Base-by-base conservation (phyloP, 2,329 filamentous ascomycete genomes). In the Atkinsonella texensis region DNA sequence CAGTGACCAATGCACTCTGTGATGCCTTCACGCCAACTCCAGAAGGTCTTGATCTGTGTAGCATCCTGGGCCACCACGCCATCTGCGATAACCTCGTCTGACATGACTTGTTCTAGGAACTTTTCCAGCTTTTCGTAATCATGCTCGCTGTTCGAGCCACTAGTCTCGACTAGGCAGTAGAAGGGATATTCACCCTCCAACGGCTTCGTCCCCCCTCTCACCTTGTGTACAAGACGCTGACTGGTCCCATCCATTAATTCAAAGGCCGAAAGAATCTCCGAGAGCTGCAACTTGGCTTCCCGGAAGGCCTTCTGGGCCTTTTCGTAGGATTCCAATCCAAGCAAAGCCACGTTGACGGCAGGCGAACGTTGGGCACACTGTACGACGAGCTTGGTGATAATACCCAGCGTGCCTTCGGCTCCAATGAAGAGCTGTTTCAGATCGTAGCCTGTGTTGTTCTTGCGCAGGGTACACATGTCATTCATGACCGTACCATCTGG, bases 401-500 rank as follows among this genome's bases (percentile, higher is more conserved):
- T 86, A 50, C 93, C 93, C 56, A 97, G 85, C 5, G 93, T 97
- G 23, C 93, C 93, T 69, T 98, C 93, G 33, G 84, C 87, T 45
- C 93, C 93, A 61, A 98, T 95, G 67, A 98, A 96, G 38, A 96
- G 79, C 69, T 96, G 91, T 74, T 96, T 96, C 52, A 96, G 70
- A 66, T 98, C 94, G 69, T 97, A 98, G 31, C 93, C 93, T 2
- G 93, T 98, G 73, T 98, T 98, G 76, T 98, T 97, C 76, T 98
- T 98, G 58, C 93, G 83, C 53, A 98, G 75, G 54, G 80, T 90
- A 59, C 81, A 85, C 33, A 98, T 81, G 60, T 96, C 89, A 60
- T 97, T 83, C 45, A 98, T 77, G 59, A 98, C 79, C 7, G 89
- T 96, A 50, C 93, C 93, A 64, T 98, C 88, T 1, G 93, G 88